Evolutionary conservation across 495 filamentous ascomycete genomes (phyloP).

Genomic region (Penicillium argentinense): DNA sequence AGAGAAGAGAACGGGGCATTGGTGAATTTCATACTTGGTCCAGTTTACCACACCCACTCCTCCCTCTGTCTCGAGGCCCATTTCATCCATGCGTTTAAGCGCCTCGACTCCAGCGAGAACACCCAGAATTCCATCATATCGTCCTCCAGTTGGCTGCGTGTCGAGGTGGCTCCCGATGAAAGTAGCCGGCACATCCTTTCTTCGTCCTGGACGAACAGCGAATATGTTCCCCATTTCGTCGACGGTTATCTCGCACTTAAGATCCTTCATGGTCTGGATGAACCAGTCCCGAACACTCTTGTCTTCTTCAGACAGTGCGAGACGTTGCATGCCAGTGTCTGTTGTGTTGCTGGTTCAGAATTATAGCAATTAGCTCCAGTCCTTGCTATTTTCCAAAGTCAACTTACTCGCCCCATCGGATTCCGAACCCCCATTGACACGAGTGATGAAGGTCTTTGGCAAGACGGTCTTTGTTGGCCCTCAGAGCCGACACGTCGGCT

Average conservation of each 20-base stretch:
- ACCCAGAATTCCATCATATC: slow-evolving; percentile 75
- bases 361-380: background rate
- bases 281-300: slow-evolving; percentile 77
- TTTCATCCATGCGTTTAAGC: slow-evolving; percentile 65
- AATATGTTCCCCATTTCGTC: slow-evolving; percentile 79
- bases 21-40: slow-evolving; percentile 65
- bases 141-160: slow-evolving; percentile 73
- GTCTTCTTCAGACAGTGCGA: slow-evolving; percentile 69
- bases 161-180: slow-evolving; percentile 75
- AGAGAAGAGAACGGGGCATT: background rate
- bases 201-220: slow-evolving; percentile 62
- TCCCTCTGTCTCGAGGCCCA: slow-evolving; percentile 66
- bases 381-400: background rate
- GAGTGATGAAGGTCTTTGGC: slow-evolving; percentile 63
- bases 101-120: slow-evolving; percentile 71
- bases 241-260: slow-evolving; percentile 62
- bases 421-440: slow-evolving; percentile 65
- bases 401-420: slow-evolving; percentile 64
- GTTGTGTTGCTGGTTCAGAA: slow-evolving; percentile 43
- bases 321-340: slow-evolving; percentile 65
- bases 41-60: slow-evolving; percentile 75
- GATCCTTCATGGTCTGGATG: slow-evolving; percentile 57
- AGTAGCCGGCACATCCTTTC: slow-evolving; percentile 56
- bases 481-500: slow-evolving; percentile 44
- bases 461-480: slow-evolving; percentile 59